phyloP scores from a whole-genome alignment of 305 asterid species.

The Nicotiana rustica region DNA sequence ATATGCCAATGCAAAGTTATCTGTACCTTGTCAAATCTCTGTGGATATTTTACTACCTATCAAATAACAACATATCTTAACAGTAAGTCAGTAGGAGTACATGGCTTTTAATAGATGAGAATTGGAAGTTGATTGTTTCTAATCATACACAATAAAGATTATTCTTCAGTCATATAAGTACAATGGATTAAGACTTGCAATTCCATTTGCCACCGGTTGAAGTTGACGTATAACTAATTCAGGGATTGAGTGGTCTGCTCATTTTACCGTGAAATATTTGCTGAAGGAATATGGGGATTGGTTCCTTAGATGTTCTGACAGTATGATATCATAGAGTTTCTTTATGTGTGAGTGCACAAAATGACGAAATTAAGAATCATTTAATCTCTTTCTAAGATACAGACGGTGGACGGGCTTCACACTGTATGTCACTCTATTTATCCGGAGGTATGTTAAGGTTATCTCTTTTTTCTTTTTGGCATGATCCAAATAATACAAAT shows the following conservation, averaged over 20 bases:
- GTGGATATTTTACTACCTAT: not conserved
- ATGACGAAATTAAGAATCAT: not conserved
- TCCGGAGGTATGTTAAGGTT: not conserved
- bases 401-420: not conserved
- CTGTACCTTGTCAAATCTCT: constrained; percentile 12
- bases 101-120: not conserved
- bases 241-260: not conserved
- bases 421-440: not conserved
- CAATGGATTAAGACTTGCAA: not conserved
- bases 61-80: not conserved
- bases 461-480: too few species aligned
- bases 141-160: constrained; percentile 8
- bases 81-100: not conserved
- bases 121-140: not conserved
- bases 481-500: too few species aligned
- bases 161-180: not conserved
- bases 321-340: constrained; percentile 21
- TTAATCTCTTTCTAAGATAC: not conserved
- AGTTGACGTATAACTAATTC: constrained; percentile 1
- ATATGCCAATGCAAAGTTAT: constrained; percentile 12
- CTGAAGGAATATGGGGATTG: constrained; percentile 8
- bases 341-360: not conserved
- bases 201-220: not conserved
- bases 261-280: not conserved
- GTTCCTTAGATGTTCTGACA: not conserved